Evolutionary conservation across 768 basidiomycete genomes (phyloP), one percentile per base, ranked within the genome.

Genomic region (Boletus rufocinnamomeus): DNA sequence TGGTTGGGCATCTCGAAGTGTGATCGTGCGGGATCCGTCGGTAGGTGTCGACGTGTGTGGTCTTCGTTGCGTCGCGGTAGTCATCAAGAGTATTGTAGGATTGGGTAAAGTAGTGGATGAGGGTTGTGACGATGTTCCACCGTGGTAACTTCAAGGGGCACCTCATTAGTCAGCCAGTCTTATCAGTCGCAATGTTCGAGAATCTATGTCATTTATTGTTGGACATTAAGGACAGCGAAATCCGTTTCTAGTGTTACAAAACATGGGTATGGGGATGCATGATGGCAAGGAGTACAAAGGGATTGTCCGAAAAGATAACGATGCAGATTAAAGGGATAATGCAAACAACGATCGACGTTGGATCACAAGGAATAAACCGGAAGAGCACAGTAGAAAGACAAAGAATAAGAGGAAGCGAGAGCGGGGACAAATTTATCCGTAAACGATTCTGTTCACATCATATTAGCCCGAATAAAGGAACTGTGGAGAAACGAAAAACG

Each of bases 1-100:
- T 17, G 77, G 74, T 62, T 79, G 74, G 23, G 62, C 66, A 46
- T 79, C 77, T 25, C 8, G 62, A 34, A 84, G 72, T 1, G 80
- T 84, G 16, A 83, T 68, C 0, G 85, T 85, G 9, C 84, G 78
- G 8, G 84, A 86, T 7, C 80, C 82, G 62, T 86, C 80, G 10
- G 72, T 61, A 7, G 78, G 84, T 4, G 76, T 72, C 1, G 80
- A 75, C 3, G 78, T 78, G 9, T 74, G 68, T 14, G 72, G 70
- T 57, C 75, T 66, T 28, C 63, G 62, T 19, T 68, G 72, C 4
- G 66, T 71, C 8, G 75, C 45, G 23, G 65, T 50, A 21, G 46
- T 59, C 62, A 70, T 69, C 16, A n/a, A 8, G 19, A 10, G 23
- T 27, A 2, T 30, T 28, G 21, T 2, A 9, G 30, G 9, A 30